Conservation (phyloP, 139 green algal genomes). For the Trebouxia sp. region DNA sequence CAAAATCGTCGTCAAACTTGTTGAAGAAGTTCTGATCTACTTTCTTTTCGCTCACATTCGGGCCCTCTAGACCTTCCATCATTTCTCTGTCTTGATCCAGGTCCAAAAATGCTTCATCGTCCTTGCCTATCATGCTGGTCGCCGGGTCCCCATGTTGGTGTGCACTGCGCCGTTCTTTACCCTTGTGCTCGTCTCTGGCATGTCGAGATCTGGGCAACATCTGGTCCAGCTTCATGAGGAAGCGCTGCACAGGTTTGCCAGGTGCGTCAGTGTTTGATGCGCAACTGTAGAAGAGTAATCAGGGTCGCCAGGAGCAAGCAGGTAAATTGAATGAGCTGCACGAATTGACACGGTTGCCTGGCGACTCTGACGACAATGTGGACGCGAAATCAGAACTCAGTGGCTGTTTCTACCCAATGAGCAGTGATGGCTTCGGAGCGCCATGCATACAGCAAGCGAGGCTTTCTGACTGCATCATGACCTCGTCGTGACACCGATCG, state of each 20-base stretch:
- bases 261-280: not conserved
- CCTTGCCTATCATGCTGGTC: slow-evolving; percentile 1
- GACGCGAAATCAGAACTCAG: too few relatives aligned
- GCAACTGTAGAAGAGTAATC: too few relatives aligned
- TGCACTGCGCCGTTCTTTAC: not conserved
- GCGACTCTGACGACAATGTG: too few relatives aligned
- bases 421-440: too few relatives aligned
- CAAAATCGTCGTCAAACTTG: slow-evolving; percentile 25
- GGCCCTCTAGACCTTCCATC: not conserved
- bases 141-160: not conserved
- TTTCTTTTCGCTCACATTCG: not conserved
- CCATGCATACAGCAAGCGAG: too few relatives aligned
- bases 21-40: slow-evolving; percentile 22
- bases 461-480: too few relatives aligned
- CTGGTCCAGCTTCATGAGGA: slow-evolving; percentile 7
- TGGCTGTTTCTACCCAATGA: too few relatives aligned
- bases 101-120: not conserved
- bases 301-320: too few relatives aligned
- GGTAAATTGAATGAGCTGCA: too few relatives aligned
- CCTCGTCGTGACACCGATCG: too few relatives aligned
- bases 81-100: slow-evolving; percentile 5
- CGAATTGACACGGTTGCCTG: too few relatives aligned
- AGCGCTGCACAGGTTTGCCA: not conserved
- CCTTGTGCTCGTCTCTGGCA: not conserved
- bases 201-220: not conserved